Conservation (phyloP, 1,284 basidiomycete species). For the Irpex rosettiformis region DNA sequence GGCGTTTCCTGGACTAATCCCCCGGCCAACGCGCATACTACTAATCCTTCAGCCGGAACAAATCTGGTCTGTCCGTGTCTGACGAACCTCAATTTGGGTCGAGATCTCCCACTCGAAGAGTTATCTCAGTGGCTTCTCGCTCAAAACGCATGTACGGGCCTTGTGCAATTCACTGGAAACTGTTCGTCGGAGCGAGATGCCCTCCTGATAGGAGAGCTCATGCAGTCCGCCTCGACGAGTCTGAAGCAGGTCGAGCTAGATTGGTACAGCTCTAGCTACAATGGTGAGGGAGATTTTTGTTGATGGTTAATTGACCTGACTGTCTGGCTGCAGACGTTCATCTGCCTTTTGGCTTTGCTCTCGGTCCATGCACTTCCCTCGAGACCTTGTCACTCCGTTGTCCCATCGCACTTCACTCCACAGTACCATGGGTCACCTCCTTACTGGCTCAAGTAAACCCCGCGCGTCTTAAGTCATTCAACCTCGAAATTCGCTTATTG, state of each 20-base stretch:
- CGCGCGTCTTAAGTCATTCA: slow-evolving; percentile 14
- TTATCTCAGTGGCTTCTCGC: slow-evolving; percentile 24
- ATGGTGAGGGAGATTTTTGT: slow-evolving; percentile 2
- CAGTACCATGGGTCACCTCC: slow-evolving; percentile 25
- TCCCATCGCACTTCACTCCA: slow-evolving; percentile 22
- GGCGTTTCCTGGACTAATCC: slow-evolving; percentile 23
- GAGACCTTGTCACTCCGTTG: slow-evolving; percentile 22
- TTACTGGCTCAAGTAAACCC: slow-evolving; percentile 20
- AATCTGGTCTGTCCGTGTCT: not conserved
- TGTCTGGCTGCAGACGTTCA: slow-evolving; percentile 13
- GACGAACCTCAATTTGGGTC: slow-evolving; percentile 16
- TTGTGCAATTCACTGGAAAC: slow-evolving; percentile 19
- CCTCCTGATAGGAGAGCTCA: slow-evolving; percentile 21
- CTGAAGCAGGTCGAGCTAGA: slow-evolving; percentile 25
- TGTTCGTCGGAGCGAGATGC: slow-evolving; percentile 23
- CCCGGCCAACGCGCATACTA: slow-evolving; percentile 4
- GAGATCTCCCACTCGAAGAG: slow-evolving; percentile 20
- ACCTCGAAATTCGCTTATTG: slow-evolving; percentile 24
- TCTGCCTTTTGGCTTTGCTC: slow-evolving; percentile 21
- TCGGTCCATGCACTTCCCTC: slow-evolving; percentile 20
- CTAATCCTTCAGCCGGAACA: slow-evolving; percentile 12
- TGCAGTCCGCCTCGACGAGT: slow-evolving; percentile 18
- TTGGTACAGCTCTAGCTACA: slow-evolving; percentile 20
- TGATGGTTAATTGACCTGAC: too few species aligned
- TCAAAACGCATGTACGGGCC: slow-evolving; percentile 16